Conservation (phyloP, 108 stramenopile genomes). For the Skeletonema costatum region DNA sequence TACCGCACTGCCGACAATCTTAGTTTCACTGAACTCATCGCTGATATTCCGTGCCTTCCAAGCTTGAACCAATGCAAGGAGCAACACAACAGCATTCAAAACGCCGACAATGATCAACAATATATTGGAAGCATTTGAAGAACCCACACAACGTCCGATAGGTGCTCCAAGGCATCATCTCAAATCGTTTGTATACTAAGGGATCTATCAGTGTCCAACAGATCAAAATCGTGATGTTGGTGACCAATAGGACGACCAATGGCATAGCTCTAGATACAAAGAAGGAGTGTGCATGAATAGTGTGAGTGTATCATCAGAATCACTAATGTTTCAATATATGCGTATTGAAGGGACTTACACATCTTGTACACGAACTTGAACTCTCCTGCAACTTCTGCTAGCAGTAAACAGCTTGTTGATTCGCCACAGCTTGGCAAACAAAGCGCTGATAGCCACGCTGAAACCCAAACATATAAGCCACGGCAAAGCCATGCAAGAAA, state of each 20-base stretch:
- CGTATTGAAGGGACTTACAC: not conserved
- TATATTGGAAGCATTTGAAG: not conserved
- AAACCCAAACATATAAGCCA: slow-evolving; percentile 38
- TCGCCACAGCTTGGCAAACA: slow-evolving; percentile 39
- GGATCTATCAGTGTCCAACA: slow-evolving; percentile 25
- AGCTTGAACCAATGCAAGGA: slow-evolving; percentile 28
- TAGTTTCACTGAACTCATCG: slow-evolving; percentile 47
- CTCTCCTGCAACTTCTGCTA: slow-evolving; percentile 4
- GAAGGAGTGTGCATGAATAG: not conserved
- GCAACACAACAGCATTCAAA: slow-evolving; percentile 24
- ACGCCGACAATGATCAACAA: slow-evolving; percentile 9
- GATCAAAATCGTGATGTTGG: slow-evolving; percentile 6
- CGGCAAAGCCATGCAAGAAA: slow-evolving; percentile 20
- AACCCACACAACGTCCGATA: not conserved
- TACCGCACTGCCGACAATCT: slow-evolving; percentile 39
- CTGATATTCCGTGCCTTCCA: slow-evolving; percentile 37
- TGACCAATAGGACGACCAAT: slow-evolving; percentile 2
- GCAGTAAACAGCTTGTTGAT: slow-evolving; percentile 24
- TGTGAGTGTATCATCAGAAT: not conserved
- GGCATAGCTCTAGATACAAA: not conserved
- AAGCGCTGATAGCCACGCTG: slow-evolving; percentile 24
- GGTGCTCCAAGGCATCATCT: slow-evolving; percentile 12
- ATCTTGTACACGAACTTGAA: slow-evolving; percentile 16
- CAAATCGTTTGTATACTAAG: slow-evolving; percentile 1
- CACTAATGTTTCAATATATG: not conserved